Evolutionary conservation across 2,329 filamentous ascomycete species (phyloP).

Genomic region (Diatrype stigma): DNA sequence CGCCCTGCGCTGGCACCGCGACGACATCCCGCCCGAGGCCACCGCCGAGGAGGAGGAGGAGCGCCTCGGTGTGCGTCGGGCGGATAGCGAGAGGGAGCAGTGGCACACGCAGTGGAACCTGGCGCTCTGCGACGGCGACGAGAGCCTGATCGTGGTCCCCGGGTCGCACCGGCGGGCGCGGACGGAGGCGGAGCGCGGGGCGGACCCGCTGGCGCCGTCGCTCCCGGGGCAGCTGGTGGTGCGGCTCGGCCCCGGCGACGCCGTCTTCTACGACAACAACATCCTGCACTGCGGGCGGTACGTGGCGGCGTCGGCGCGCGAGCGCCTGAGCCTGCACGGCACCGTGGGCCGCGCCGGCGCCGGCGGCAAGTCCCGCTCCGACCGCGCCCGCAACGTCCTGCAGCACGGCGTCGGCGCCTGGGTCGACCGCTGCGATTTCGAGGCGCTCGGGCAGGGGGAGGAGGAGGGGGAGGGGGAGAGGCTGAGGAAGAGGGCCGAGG

Average conservation of each 20-base stretch:
- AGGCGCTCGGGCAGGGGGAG: conserved; percentile 37
- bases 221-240: conserved; percentile 65
- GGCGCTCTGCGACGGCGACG: conserved; percentile 66
- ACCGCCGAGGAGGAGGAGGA: conserved; percentile 61
- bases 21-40: conserved; percentile 70
- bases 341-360: conserved; percentile 62
- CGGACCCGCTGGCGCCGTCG: conserved; percentile 58
- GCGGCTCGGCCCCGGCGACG: conserved; percentile 66
- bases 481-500: conserved; percentile 49
- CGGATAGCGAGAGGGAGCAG: conserved; percentile 24
- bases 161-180: conserved; percentile 69
- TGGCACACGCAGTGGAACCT: conserved; percentile 87
- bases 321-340: conserved; percentile 69
- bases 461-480: conserved; percentile 40
- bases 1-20: conserved; percentile 77
- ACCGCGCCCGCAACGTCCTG: conserved; percentile 67
- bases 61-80: conserved; percentile 51
- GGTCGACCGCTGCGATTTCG: conserved; percentile 58
- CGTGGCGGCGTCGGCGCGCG: no score
- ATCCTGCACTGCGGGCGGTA: conserved; percentile 75
- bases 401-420: conserved; percentile 70
- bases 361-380: conserved; percentile 53
- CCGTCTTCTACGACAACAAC: conserved; percentile 88
- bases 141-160: conserved; percentile 70
- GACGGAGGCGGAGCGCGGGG: conserved; percentile 64